Evolutionary conservation across 2,329 filamentous ascomycete genomes (phyloP), one percentile per base, ranked within the genome.

Genomic region (Thielaviopsis populi): DNA sequence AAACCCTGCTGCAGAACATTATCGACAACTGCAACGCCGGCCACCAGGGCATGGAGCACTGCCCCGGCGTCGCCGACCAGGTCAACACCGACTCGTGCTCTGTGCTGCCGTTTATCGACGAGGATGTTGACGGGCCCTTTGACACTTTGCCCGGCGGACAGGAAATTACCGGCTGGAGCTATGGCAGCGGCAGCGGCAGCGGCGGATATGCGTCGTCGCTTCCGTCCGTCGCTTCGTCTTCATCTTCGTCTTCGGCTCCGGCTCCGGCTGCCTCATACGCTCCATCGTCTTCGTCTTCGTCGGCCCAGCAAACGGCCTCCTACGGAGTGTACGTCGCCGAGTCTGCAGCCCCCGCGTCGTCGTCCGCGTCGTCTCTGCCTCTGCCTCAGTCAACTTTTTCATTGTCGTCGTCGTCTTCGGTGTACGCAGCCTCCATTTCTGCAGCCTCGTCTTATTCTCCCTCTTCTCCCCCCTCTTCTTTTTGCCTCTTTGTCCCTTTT

Each of bases 1-100:
- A 81, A 67, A 72, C 76, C 33, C 78, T 80, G 56, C 82, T 89
- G 60, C 83, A 87, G 73, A 76, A 80, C 66, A 86, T 87, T 68
- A 83, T 89, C 68, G 78, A 87, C 70, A 81, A 76, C 61, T 89
- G 88, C 76, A 76, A 84, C 69, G 80, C 80, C 56, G 80, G 82
- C 59, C 79, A 79, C 65, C 68, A 70, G 6, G 82, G 82, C 60
- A 84, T 89, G 75, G 80, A 86, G 67, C 76, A 79, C 67, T 89
- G 85, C 75, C 77, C 79, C 4, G 77, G 79, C 53, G 77, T 87
- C 65, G 76, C 76, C 64, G 76, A 78, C 62, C 80, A 80, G 50
- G 68, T 80, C 56, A 83, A 81, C 72, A 72, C 75, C 54, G 74
- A 71, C 30, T 72, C 76, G 65, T 86, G 83, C 76, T 78, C 75